Conservation (phyloP, 306 rosid species). For the Lupinus albus region DNA sequence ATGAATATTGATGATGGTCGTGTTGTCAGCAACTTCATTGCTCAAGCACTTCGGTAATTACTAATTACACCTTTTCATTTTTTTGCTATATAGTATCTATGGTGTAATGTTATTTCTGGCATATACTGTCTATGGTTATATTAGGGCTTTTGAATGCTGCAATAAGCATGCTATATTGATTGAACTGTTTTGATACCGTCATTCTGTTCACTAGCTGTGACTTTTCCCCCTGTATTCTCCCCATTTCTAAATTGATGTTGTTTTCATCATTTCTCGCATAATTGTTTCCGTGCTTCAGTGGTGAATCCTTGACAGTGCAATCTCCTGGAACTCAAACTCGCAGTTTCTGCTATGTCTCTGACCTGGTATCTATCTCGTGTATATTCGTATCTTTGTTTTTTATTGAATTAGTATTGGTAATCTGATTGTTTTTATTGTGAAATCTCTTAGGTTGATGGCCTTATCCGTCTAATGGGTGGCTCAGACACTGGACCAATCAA, state of each 20-base stretch:
- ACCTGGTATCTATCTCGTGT: slow-evolving; percentile 56
- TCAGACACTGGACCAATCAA: slow-evolving; percentile 79
- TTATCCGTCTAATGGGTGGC: slow-evolving; percentile 81
- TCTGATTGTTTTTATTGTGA: slow-evolving; percentile 20
- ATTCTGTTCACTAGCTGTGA: slow-evolving; percentile 12
- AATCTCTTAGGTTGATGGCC: slow-evolving; percentile 70
- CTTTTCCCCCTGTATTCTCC: not conserved
- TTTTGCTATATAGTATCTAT: not conserved
- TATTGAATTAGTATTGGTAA: slow-evolving; percentile 30
- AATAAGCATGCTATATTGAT: not conserved
- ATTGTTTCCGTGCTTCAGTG: slow-evolving; percentile 53
- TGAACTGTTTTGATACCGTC: slow-evolving; percentile 1
- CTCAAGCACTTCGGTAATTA: slow-evolving; percentile 87
- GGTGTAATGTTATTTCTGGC: too few relatives aligned
- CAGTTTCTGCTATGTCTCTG: slow-evolving; percentile 83
- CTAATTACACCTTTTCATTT: slow-evolving; percentile 14
- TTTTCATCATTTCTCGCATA: not conserved
- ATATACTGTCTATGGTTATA: not conserved
- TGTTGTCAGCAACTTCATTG: slow-evolving; percentile 96
- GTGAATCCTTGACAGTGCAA: slow-evolving; percentile 78
- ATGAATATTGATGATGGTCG: slow-evolving; percentile 99
- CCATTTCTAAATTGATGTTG: not conserved
- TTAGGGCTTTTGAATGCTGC: slow-evolving; percentile 1
- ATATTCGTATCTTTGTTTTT: not conserved
- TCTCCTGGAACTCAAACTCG: slow-evolving; percentile 88